These are phyloP conservation scores for Russula abietina DNA, from an alignment of 768 basidiomycete genomes.

Conservation along the genomic window DNA sequence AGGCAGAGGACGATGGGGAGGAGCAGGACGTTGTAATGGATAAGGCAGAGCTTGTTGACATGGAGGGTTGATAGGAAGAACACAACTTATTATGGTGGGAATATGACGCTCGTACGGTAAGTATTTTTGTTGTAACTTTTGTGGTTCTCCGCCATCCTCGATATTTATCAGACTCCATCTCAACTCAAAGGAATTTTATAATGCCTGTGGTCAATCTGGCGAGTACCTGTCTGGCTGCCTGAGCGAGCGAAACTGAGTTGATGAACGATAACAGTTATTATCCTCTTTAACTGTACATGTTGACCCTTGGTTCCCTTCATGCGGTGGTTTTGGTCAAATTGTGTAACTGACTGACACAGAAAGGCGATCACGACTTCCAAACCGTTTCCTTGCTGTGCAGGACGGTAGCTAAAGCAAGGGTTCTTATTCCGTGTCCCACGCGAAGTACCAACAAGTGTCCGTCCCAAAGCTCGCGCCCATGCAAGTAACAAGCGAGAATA, in stretches of 20 bases:
- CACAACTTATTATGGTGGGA: not conserved
- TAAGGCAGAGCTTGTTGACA: conserved; percentile 36
- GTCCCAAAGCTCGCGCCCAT: too few relatives aligned
- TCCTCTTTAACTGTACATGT: too few relatives aligned
- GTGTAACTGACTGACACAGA: too few relatives aligned
- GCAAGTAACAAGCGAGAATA: too few relatives aligned
- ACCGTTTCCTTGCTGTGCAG: too few relatives aligned
- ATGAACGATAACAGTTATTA: too few relatives aligned
- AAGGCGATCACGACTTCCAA: too few relatives aligned
- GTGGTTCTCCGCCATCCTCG: not conserved
- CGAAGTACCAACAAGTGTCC: too few relatives aligned
- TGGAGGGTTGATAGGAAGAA: conserved; percentile 36
- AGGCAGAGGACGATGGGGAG: conserved; percentile 40
- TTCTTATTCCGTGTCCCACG: too few relatives aligned
- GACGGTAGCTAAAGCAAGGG: too few relatives aligned
- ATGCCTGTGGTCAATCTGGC: not conserved
- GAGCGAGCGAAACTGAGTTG: not conserved
- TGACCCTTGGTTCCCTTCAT: too few relatives aligned
- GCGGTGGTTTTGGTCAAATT: too few relatives aligned
- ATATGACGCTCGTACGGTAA: conserved; percentile 3
- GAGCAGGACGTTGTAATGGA: conserved; percentile 35
- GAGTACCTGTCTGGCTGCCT: not conserved
- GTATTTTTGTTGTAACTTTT: conserved; percentile 4
- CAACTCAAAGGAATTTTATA: not conserved
- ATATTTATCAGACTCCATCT: not conserved